phyloP scores from a whole-genome alignment of 345 rosid genomes.

The Erucastrum elatum region DNA sequence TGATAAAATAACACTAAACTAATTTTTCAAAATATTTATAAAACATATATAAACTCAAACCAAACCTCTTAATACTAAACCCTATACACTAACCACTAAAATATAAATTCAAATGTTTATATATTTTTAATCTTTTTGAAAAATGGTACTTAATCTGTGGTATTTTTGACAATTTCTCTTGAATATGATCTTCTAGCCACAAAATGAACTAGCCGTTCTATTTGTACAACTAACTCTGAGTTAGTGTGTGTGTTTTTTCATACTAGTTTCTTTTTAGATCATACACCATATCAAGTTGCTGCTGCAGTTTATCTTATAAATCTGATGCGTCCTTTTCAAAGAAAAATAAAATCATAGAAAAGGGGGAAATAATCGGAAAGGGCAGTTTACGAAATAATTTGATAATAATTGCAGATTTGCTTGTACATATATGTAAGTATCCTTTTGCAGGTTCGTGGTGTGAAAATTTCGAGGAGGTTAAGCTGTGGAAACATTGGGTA shows the following conservation, averaged over 20 bases:
- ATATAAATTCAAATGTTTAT: too few relatives aligned
- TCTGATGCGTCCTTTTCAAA: conserved; percentile 23
- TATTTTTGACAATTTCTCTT: neutral
- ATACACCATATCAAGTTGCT: neutral
- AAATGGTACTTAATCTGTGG: too few relatives aligned
- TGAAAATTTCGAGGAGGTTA: conserved; percentile 31
- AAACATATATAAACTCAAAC: too few relatives aligned
- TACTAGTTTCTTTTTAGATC: conserved; percentile 13
- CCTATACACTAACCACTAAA: too few relatives aligned
- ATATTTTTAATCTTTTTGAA: too few relatives aligned
- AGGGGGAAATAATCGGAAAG: conserved; percentile 24
- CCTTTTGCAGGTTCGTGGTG: conserved; percentile 36
- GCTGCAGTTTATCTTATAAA: neutral
- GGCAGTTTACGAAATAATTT: conserved; percentile 37
- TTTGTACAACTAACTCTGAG: neutral
- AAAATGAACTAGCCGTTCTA: neutral
- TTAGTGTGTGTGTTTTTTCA: conserved; percentile 5
- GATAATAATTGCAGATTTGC: conserved; percentile 33
- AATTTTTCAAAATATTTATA: too few relatives aligned
- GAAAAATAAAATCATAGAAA: neutral
- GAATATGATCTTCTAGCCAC: neutral
- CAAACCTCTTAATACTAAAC: too few relatives aligned
- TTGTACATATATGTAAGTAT: neutral
- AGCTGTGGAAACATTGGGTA: conserved; percentile 29
- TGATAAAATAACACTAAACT: too few relatives aligned